A percentile compares a stretch with the other conserved stretches of the same genome.
phyloP scores from a whole-genome alignment of 768 basidiomycete species.

The Astraeus odoratus region DNA sequence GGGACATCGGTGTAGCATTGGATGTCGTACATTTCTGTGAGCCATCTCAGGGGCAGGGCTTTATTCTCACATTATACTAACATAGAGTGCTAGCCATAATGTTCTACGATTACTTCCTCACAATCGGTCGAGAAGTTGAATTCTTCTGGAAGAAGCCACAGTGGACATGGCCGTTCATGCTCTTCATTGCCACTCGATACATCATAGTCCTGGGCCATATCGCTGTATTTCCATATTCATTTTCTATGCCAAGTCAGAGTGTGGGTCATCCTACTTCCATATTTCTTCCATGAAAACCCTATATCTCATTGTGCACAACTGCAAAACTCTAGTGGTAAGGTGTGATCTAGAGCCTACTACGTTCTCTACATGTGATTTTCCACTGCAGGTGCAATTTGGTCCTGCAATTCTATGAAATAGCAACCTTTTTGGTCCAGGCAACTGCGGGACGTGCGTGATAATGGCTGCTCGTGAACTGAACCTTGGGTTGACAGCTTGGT shows the following conservation, averaged over 20 bases:
- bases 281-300: not conserved
- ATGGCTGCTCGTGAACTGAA: not conserved
- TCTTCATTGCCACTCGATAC: constrained; percentile 39
- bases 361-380: too few relatives aligned
- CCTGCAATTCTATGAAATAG: not conserved
- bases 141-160: constrained; percentile 32
- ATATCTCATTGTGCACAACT: not conserved
- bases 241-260: constrained; percentile 25
- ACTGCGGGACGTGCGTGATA: not conserved
- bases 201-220: constrained; percentile 30
- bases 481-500: not conserved
- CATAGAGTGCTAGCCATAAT: too few relatives aligned
- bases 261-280: not conserved
- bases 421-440: not conserved
- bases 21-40: too few relatives aligned
- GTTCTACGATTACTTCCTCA: constrained; percentile 38
- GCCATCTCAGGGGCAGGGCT: too few relatives aligned
- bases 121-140: constrained; percentile 34
- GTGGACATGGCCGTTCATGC: constrained; percentile 26
- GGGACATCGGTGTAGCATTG: too few relatives aligned
- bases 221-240: constrained; percentile 21
- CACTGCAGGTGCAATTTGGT: too few relatives aligned
- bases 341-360: too few relatives aligned
- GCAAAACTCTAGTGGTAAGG: not conserved
- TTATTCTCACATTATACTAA: too few relatives aligned